phyloP scores from a whole-genome alignment of 108 stramenopile genomes.

The Cyclotella sp. region DNA sequence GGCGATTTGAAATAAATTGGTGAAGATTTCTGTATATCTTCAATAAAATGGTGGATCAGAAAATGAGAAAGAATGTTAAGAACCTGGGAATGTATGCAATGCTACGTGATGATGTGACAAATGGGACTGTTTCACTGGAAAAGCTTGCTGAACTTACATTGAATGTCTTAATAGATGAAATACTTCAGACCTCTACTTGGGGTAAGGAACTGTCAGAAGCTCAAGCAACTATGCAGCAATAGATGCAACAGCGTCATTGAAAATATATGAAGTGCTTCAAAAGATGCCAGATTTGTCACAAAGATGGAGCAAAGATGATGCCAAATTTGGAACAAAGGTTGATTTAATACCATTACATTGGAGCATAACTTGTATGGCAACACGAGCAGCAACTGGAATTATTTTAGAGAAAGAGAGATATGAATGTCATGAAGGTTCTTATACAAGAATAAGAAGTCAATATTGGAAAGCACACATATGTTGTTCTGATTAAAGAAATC shows the following conservation, averaged over 20 bases:
- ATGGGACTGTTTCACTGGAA: not conserved
- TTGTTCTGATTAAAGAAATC: conserved; percentile 10
- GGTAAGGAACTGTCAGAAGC: conserved; percentile 6
- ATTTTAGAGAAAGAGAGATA: conserved; percentile 3
- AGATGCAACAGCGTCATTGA: conserved; percentile 54
- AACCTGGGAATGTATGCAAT: conserved; percentile 6
- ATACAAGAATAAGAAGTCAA: not conserved
- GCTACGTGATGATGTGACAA: not conserved
- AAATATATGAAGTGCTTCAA: conserved; percentile 13
- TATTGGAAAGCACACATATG: conserved; percentile 8
- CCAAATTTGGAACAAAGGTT: conserved; percentile 11
- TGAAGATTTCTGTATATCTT: conserved; percentile 32
- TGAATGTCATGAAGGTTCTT: conserved; percentile 22
- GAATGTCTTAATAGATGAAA: not conserved
- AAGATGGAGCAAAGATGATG: conserved; percentile 21
- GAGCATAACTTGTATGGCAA: conserved; percentile 36
- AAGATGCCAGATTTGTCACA: conserved; percentile 37
- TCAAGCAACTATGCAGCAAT: conserved; percentile 50
- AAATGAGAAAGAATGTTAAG: not conserved
- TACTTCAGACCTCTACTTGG: not conserved
- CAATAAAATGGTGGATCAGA: conserved; percentile 2
- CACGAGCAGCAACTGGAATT: conserved; percentile 30
- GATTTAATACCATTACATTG: conserved; percentile 42
- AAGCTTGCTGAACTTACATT: conserved; percentile 4
- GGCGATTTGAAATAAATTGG: conserved; percentile 40